phyloP scores from a whole-genome alignment of 805 yeast species.

The Tetrapisispora iriomotensis region DNA sequence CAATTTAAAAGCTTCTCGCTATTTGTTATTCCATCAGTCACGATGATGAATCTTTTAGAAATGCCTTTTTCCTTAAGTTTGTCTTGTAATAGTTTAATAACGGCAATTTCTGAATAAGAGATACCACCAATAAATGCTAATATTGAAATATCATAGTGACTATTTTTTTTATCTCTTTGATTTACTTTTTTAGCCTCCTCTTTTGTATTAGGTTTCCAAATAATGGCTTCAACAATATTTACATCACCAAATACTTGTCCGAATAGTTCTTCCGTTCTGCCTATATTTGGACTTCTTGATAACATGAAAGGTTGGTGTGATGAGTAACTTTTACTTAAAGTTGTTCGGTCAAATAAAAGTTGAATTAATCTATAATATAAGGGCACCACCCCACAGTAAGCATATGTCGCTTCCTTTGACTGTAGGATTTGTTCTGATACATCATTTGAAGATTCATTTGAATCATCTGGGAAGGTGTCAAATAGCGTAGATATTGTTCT shows the following conservation, averaged over 20 bases:
- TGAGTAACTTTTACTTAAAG: conserved; percentile 31
- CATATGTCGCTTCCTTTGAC: conserved; percentile 35
- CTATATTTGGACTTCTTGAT: conserved; percentile 20
- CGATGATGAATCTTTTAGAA: conserved; percentile 34
- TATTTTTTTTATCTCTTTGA: conserved; percentile 4
- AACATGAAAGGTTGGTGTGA: conserved; percentile 27
- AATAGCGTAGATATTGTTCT: conserved; percentile 18
- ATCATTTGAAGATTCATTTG: conserved; percentile 3
- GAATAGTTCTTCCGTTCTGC: conserved; percentile 16
- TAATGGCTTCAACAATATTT: conserved; percentile 8
- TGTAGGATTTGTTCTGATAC: conserved; percentile 9
- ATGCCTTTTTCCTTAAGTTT: conserved; percentile 30
- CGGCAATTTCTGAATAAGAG: conserved; percentile 74
- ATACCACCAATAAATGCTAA: conserved; percentile 73
- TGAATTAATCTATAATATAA: conserved; percentile 60
- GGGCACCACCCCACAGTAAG: conserved; percentile 80
- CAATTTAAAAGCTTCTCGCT: conserved; percentile 26
- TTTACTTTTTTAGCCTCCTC: not conserved
- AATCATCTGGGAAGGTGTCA: conserved; percentile 20
- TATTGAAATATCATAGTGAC: not conserved
- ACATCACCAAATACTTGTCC: conserved; percentile 20
- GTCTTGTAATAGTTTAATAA: conserved; percentile 52
- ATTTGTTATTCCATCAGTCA: conserved; percentile 40
- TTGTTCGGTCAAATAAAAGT: conserved; percentile 49
- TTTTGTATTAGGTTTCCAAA: conserved; percentile 15